A percentile compares a stretch with the other conserved stretches of the same genome.
These are phyloP conservation scores for Colletotrichum cereale DNA, from an alignment of 2,329 filamentous ascomycete species.

Conservation along the genomic window DNA sequence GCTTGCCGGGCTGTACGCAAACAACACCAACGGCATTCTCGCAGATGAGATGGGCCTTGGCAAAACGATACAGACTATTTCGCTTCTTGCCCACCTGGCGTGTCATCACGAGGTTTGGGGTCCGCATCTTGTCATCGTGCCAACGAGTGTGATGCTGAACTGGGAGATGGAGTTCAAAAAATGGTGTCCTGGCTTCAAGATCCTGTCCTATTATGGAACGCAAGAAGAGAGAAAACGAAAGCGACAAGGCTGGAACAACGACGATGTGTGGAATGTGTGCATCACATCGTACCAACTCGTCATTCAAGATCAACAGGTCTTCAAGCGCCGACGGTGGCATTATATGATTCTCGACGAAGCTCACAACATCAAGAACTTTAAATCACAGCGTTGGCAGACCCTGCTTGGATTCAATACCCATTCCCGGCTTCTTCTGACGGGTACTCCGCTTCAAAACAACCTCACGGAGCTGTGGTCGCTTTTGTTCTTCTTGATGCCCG, in stretches of 20 bases:
- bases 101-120: conserved; percentile 94
- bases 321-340: conserved; percentile 93
- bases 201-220: conserved; percentile 95
- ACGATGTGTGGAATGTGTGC: conserved; percentile 95
- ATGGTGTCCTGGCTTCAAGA: conserved; percentile 98
- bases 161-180: conserved; percentile 99
- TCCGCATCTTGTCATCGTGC: conserved; percentile 94
- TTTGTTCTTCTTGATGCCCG: conserved; percentile 95
- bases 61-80: conserved; percentile 98
- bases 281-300: conserved; percentile 99
- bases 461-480: conserved; percentile 97
- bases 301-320: conserved; percentile 91
- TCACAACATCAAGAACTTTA: conserved; percentile 99
- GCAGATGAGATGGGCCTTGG: conserved; percentile 99
- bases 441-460: conserved; percentile 97
- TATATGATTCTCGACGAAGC: conserved; percentile 99
- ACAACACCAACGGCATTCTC: conserved; percentile 93
- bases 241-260: conserved; percentile 91
- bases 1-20: conserved; percentile 92
- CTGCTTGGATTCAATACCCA: conserved; percentile 93
- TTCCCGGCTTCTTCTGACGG: conserved; percentile 87
- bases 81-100: conserved; percentile 90
- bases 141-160: conserved; percentile 98
- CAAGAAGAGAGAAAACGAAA: conserved; percentile 93
- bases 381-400: conserved; percentile 96